Evolutionary conservation across 441 rosid genomes (phyloP).

Genomic region (Bruguiera hainesii): DNA sequence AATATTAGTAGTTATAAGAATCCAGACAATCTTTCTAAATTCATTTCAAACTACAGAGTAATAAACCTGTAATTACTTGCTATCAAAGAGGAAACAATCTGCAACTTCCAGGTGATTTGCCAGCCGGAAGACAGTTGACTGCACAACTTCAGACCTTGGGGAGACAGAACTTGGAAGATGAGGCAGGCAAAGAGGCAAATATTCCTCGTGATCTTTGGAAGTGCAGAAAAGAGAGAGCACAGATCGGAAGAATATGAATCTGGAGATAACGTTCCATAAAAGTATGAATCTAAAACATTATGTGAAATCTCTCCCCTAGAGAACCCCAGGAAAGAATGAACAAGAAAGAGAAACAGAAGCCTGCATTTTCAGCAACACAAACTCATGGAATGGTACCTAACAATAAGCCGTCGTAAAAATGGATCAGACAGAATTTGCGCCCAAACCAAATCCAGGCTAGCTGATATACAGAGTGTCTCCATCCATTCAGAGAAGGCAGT

Average conservation of each 20-base stretch:
- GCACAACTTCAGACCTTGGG: conserved; percentile 43
- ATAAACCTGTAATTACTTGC: conserved; percentile 18
- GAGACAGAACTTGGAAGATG: conserved; percentile 62
- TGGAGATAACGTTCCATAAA: conserved; percentile 29
- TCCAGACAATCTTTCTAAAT: conserved; percentile 12
- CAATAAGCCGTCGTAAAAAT: conserved; percentile 80
- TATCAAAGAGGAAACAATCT: conserved; percentile 46
- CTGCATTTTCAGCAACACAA: not conserved
- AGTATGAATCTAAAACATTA: conserved; percentile 3
- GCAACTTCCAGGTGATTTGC: conserved; percentile 59
- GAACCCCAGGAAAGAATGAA: not conserved
- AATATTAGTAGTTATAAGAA: conserved; percentile 6
- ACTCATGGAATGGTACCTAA: conserved; percentile 46
- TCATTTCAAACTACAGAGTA: not conserved
- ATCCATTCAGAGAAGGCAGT: conserved; percentile 80
- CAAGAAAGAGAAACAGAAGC: not conserved
- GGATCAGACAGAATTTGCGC: conserved; percentile 85
- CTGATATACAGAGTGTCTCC: conserved; percentile 68
- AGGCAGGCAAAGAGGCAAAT: conserved; percentile 77
- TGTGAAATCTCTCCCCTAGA: too few relatives aligned
- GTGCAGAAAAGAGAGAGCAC: conserved; percentile 50
- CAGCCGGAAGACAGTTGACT: conserved; percentile 45
- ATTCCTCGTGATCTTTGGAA: conserved; percentile 41
- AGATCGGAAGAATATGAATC: conserved; percentile 86
- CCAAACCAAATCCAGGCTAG: conserved; percentile 83